phyloP scores from a whole-genome alignment of 441 rosid species.

The Erodium trifolium region DNA sequence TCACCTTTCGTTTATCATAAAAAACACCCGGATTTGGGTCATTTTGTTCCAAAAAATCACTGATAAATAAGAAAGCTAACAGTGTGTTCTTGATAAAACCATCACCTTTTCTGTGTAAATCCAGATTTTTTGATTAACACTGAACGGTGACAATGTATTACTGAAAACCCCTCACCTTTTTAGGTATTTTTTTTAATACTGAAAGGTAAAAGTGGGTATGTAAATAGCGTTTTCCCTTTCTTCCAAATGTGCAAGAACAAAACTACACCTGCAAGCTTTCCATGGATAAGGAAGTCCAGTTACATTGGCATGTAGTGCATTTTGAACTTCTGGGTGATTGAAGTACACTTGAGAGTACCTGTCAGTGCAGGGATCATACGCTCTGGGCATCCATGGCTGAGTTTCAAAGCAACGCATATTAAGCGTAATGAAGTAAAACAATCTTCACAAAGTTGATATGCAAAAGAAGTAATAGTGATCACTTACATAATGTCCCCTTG shows the following conservation, averaged over 20 bases:
- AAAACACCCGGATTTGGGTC: too few relatives aligned
- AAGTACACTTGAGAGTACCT: conserved; percentile 63
- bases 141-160: too few relatives aligned
- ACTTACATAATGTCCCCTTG: conserved; percentile 68
- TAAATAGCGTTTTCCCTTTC: too few relatives aligned
- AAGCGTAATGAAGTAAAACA: conserved; percentile 4
- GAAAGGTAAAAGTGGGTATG: too few relatives aligned
- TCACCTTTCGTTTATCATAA: too few relatives aligned
- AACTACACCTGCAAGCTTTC: conserved; percentile 65
- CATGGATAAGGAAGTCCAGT: conserved; percentile 60
- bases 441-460: neutral
- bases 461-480: conserved; percentile 10
- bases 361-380: conserved; percentile 93
- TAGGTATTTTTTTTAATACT: too few relatives aligned
- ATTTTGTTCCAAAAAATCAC: too few relatives aligned
- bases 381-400: conserved; percentile 96
- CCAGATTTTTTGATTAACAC: too few relatives aligned
- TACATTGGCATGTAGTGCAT: conserved; percentile 82
- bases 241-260: conserved; percentile 8
- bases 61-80: too few relatives aligned
- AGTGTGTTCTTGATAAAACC: too few relatives aligned
- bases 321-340: conserved; percentile 80
- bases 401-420: conserved; percentile 19
- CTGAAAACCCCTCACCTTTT: too few relatives aligned
- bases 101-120: too few relatives aligned